Base-by-base conservation (phyloP, 1,284 basidiomycete species). In the Cryptococcus floricola region DNA sequence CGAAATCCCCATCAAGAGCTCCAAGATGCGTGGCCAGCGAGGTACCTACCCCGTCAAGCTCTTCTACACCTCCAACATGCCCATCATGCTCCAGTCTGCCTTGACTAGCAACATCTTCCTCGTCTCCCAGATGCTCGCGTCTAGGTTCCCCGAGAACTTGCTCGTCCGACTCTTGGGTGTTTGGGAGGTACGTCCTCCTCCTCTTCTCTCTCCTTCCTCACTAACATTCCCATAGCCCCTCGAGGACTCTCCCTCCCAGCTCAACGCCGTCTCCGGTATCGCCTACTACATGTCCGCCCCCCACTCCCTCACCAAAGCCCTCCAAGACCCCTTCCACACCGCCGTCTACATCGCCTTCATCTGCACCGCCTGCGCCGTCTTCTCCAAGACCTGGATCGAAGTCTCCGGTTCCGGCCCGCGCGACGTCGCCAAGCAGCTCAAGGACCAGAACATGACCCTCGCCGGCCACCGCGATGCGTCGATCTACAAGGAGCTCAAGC, bases 361-460 rank as follows among this genome's bases (percentile, higher is more conserved):
- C 78, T 82, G 95, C 59, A 87, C 88, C 37, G 91, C 92, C 13
- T 98, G 95, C 73, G 95, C 95, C 13, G 82, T 98, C 66, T 98
- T 98, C 82, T 94, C 90, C 75, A 98, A 98, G 83, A 96, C 95
- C 5, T 98, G 95, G 95, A 98, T 98, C 69, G 95, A 98, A 72
- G 92, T 98, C 39, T 97, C 92, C 2, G 95, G 95, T 38, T 89
- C 87, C 55, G 93, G 95, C 16, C 95, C 95, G 16, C 81, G 95
- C 52, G 95, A 98, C 67, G 87, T 98, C 53, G 95, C 95, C 55
- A 96, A 95, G 80, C 94, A 98, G 78, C 85, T 98, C 73, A 98
- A 98, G 82, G 95, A 98, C 69, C 94, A 97, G 78, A 88, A 90
- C 69, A 94, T 98, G 89, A 95, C 98, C 56, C 95, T 98, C 85